Evolutionary conservation across 768 basidiomycete species (phyloP).

Genomic region (Imleria badia): DNA sequence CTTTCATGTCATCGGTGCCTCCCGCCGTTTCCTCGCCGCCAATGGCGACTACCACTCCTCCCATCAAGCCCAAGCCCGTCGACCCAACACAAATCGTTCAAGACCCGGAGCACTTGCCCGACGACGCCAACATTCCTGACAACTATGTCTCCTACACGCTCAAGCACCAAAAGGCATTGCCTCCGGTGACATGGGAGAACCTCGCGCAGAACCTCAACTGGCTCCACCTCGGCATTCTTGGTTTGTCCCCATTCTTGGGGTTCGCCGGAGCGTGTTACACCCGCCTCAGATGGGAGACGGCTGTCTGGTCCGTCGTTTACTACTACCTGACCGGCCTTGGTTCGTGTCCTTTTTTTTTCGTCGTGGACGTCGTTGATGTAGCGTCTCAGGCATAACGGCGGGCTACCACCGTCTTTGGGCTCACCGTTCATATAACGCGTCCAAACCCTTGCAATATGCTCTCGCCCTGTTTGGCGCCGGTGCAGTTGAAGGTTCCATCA

Average conservation of each 20-base stretch:
- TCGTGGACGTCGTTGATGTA: constrained; percentile 30
- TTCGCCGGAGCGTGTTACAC: constrained; percentile 70
- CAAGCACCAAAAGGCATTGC: constrained; percentile 62
- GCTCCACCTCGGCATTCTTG: constrained; percentile 72
- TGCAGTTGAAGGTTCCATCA: constrained; percentile 94
- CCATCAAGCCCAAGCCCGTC: constrained; percentile 9
- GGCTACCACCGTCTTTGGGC: constrained; percentile 99
- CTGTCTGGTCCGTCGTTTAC: constrained; percentile 62
- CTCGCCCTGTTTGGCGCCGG: constrained; percentile 87
- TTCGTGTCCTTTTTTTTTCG: constrained; percentile 43
- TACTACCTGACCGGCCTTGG: constrained; percentile 85
- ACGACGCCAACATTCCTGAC: constrained; percentile 67
- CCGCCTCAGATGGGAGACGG: constrained; percentile 70
- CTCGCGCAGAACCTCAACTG: constrained; percentile 66
- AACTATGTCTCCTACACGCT: constrained; percentile 82
- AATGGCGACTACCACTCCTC: constrained; percentile 11
- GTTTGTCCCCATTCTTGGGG: constrained; percentile 70
- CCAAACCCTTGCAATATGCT: constrained; percentile 77
- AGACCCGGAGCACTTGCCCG: constrained; percentile 34
- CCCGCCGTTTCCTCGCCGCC: constrained; percentile 17
- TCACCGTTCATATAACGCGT: constrained; percentile 93
- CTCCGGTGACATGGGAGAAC: constrained; percentile 65
- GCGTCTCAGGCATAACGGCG: constrained; percentile 70
- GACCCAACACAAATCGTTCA: constrained; percentile 18
- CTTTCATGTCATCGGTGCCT: constrained; percentile 27